Percentiles rank a stretch among this genome's conserved stretches.
Evolutionary conservation across 345 rosid genomes (phyloP).

Genomic region (Eucalyptus brandiana): DNA sequence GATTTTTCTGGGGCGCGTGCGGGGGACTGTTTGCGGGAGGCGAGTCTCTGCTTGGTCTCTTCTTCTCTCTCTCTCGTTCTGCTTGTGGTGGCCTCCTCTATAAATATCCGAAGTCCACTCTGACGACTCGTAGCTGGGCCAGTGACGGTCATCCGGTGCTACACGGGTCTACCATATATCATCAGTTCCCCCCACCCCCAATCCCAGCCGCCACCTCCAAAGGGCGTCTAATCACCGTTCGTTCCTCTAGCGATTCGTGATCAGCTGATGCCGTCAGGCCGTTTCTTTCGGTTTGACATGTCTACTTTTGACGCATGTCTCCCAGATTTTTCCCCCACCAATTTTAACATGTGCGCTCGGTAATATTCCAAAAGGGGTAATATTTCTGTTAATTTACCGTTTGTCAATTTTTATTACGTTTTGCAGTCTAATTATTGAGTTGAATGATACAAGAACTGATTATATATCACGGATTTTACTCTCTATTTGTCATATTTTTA

Average conservation of each 20-base stretch:
- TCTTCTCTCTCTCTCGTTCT: background rate
- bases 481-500: rapidly evolving
- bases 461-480: too few species aligned
- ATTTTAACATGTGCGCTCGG: background rate
- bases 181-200: background rate
- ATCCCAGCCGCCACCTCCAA: background rate
- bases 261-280: background rate
- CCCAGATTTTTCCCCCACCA: rapidly evolving
- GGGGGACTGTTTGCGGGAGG: background rate
- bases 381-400: too few species aligned
- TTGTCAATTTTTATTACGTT: too few species aligned
- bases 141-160: background rate
- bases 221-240: background rate
- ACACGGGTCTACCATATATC: background rate
- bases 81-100: background rate
- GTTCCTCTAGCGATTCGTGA: background rate
- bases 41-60: background rate
- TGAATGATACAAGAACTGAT: rapidly evolving
- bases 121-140: background rate
- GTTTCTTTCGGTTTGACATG: too few species aligned
- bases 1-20: background rate
- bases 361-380: too few species aligned
- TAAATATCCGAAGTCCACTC: background rate
- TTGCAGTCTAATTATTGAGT: rapidly evolving
- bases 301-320: background rate